Base-by-base conservation (phyloP, 192 early-diverging fungal species). In the Polychytrium aggregatum region DNA sequence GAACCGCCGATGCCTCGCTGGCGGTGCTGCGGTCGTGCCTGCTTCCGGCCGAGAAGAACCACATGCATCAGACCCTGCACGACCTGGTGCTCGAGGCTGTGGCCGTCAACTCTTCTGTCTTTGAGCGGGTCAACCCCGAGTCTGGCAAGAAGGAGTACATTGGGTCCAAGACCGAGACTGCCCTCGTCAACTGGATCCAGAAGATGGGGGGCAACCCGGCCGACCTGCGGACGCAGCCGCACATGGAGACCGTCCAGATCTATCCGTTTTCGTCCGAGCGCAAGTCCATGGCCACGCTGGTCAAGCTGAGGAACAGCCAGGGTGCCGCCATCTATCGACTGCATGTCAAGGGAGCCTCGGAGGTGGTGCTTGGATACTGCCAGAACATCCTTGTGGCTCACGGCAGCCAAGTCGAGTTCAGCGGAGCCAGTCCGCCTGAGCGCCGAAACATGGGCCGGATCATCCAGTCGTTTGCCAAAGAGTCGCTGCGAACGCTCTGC, bases 161-260 rank as follows among this genome's bases (percentile, higher is more conserved):
- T n/a, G 97, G 97, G 27, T 88, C 85, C 61, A 97, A 97, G 67
- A 97, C 91, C 9, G 97, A 99, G 57, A 80, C 85, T 5, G 97
- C 97, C 0, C 48, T 99, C 37, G 71, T 99, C 17, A 72, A 81
- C 22, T 88, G 89, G 64, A 78, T 86, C 5, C 51, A 60, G 10
- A 60, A 79, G 31, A 79, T 83, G 2, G 82, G 82, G 0, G n/a
- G n/a, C n/a, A n/a, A n/a, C n/a, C n/a, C n/a, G n/a, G 63, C 68
- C 16, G 67, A 71, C 11, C 88, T 85, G 53, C 47, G 60, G 26
- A 40, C 59, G n/a, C 62, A 85, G 38, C 84, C 92, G 14, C 31
- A 33, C 31, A 11, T 11, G 31, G 68, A 77, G n/a, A 63, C 67
- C 20, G 55, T 78, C 13, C 57, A 83, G 43, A 48, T 78, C 14